Conservation (phyloP, 208 protist species). For the Acanthamoeba culbertsoni region DNA sequence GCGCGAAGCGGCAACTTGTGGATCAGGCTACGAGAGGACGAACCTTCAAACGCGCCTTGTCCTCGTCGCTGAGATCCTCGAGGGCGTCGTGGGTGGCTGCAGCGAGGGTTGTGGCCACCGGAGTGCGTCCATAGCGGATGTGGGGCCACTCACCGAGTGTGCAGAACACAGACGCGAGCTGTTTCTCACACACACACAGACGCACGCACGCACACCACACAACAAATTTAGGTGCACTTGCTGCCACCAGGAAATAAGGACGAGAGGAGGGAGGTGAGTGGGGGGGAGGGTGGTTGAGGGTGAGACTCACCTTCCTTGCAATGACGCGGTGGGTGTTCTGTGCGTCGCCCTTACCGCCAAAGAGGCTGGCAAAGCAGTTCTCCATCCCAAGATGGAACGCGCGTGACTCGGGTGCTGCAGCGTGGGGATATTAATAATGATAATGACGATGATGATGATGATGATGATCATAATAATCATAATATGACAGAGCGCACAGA, state of each 20-base stretch:
- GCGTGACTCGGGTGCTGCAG: neutral
- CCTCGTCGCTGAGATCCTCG: neutral
- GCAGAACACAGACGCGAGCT: neutral
- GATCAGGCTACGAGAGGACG: neutral
- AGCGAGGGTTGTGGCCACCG: neutral
- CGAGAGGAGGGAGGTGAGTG: neutral
- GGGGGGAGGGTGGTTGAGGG: neutral
- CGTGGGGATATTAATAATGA: neutral
- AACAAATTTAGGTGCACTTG: too few relatives aligned
- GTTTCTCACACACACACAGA: neutral
- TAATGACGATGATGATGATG: neutral
- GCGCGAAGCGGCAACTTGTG: neutral
- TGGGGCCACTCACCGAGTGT: neutral
- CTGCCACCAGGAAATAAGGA: too few relatives aligned
- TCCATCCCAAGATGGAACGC: neutral
- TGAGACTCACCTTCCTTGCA: neutral
- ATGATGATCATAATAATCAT: neutral
- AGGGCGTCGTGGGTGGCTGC: neutral
- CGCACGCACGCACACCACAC: neutral
- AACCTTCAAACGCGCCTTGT: neutral
- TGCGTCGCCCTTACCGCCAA: neutral
- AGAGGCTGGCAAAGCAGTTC: neutral
- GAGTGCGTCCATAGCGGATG: neutral
- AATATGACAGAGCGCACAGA: neutral
- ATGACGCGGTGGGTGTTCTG: neutral